Evolutionary conservation across 225 moss, liverwort and hornwort species (phyloP), one percentile per base, ranked within the genome.

Genomic region (Lunularia cruciata): DNA sequence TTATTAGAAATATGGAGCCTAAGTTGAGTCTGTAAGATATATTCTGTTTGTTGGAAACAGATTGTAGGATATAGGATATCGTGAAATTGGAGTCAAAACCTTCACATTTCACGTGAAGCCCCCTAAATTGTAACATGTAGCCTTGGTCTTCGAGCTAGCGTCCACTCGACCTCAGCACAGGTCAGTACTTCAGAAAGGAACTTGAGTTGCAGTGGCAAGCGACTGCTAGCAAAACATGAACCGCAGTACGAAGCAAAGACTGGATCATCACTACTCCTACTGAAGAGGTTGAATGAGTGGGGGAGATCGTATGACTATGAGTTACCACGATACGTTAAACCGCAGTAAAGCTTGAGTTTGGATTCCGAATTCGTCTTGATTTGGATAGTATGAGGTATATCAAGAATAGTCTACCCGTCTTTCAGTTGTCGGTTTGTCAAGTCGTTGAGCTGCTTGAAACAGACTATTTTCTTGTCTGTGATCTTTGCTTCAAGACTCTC

Each of bases 1-100:
- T 27, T 63, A 27, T 45, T 63, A 27, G 26, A 46, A 4, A 43
- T 63, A 43, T 63, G 63, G 63, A 61, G 60, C 39, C 40, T 27
- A 45, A 46, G 16, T 26, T 63, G 63, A 63, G 43, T 39, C 39
- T 39, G 23, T 61, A 39, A 60, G 37, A 61, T 9, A 36, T 36
- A 20, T 59, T 18, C 22, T 5, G 1, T 58, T 1, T 12, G 4
- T 15, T 33, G 57, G 15, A 57, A 34, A 15, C 32, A 13, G 36
- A 33, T 13, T 56, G 56, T 15, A 0, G 8, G 32, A 56, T 13
- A 14, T 31, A 56, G 56, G 30, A 14, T 31, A 2, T 32, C 9
- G 22, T 12, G 56, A 31, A 28, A 26, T 18, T 20, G 49, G 2
- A 14, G 30, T 6, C 20, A 16, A 30, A 16, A 16, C 28, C 8